phyloP scores from a whole-genome alignment of 805 yeast genomes.

The Nakazawaea ishiwadae region DNA sequence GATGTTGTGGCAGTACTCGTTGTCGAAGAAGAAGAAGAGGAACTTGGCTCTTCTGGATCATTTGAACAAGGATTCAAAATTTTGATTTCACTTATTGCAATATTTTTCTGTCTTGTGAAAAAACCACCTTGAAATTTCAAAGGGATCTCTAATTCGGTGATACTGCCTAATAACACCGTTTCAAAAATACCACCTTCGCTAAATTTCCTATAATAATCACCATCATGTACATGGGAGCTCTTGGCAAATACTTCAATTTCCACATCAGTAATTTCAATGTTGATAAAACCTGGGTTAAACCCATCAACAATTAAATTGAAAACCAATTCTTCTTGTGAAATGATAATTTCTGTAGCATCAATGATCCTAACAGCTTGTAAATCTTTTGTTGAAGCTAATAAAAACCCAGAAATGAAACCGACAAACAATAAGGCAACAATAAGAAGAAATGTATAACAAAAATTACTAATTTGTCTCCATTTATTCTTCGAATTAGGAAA shows the following conservation, averaged over 20 bases:
- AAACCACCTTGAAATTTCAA: slow-evolving; percentile 74
- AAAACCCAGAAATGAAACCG: slow-evolving; percentile 80
- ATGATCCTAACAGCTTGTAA: slow-evolving; percentile 59
- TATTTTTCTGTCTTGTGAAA: slow-evolving; percentile 53
- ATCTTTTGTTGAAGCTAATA: slow-evolving; percentile 83
- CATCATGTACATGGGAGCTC: slow-evolving; percentile 39
- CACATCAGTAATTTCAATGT: slow-evolving; percentile 56
- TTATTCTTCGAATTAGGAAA: slow-evolving; percentile 28
- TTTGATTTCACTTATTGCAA: slow-evolving; percentile 67
- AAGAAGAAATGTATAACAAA: slow-evolving; percentile 38
- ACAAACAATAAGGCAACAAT: slow-evolving; percentile 51
- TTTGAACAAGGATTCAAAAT: slow-evolving; percentile 66
- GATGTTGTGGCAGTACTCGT: neutral
- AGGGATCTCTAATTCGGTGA: slow-evolving; percentile 64
- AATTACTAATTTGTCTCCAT: slow-evolving; percentile 24
- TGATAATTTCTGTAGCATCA: slow-evolving; percentile 65
- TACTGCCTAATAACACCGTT: slow-evolving; percentile 74
- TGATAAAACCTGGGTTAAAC: slow-evolving; percentile 81
- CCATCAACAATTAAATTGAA: slow-evolving; percentile 77
- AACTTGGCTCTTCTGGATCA: slow-evolving; percentile 21
- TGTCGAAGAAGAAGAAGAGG: slow-evolving; percentile 16
- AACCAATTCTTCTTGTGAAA: slow-evolving; percentile 78
- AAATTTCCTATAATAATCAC: slow-evolving; percentile 13
- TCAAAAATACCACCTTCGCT: slow-evolving; percentile 32
- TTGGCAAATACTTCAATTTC: slow-evolving; percentile 86